A percentile compares a stretch with the other conserved stretches of the same genome.
Conservation (phyloP, 192 early-diverging fungal species). For the Spinellus fusiger region DNA sequence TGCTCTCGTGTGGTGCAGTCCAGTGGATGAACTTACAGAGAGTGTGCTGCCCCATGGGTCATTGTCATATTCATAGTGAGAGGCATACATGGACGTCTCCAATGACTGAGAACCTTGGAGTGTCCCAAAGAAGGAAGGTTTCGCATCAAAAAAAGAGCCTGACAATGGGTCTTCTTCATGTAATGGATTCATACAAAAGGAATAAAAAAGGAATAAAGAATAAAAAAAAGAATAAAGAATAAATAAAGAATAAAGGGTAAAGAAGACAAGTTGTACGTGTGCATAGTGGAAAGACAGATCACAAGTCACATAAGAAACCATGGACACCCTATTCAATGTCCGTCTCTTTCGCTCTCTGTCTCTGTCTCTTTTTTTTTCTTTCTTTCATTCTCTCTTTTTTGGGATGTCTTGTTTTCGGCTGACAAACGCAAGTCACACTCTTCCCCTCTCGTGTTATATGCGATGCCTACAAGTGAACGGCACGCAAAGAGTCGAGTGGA, state of each 20-base stretch:
- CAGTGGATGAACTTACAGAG: not conserved
- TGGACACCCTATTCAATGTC: not conserved
- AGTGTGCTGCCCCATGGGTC: conserved; percentile 25
- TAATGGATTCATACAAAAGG: conserved; percentile 7
- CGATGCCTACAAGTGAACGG: not conserved
- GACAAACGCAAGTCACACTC: too few species aligned
- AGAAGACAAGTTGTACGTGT: not conserved
- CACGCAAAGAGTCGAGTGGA: not conserved
- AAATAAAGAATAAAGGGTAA: not conserved
- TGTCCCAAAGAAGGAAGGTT: conserved; percentile 1
- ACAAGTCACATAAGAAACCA: too few species aligned
- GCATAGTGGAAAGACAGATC: not conserved
- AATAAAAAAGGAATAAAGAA: conserved; percentile 9
- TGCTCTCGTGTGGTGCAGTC: too few species aligned
- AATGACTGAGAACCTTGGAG: conserved; percentile 11
- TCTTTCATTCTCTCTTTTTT: too few species aligned
- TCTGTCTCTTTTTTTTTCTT: not conserved
- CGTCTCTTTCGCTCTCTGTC: not conserved
- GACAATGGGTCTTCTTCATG: conserved; percentile 25
- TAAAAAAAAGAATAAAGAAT: not conserved
- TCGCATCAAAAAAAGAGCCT: conserved; percentile 21
- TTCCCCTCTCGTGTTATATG: too few species aligned
- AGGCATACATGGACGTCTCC: conserved; percentile 19
- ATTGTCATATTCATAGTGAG: conserved; percentile 25
- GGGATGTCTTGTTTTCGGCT: too few species aligned